Conservation (phyloP, 805 yeast genomes). For the Ogataea methanolica region DNA sequence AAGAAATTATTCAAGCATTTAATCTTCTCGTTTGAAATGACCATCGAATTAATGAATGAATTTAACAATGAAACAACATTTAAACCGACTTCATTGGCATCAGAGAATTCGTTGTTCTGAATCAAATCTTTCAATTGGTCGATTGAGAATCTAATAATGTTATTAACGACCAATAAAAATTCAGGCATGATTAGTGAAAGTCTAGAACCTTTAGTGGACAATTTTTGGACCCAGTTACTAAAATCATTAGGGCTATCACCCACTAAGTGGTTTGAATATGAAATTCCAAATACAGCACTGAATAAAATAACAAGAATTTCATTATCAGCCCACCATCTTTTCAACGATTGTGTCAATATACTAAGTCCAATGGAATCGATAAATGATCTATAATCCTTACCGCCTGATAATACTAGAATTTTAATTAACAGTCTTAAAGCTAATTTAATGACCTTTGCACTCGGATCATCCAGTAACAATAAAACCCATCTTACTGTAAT, state of each 20-base stretch:
- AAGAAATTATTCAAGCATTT: constrained; percentile 5
- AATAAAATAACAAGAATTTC: constrained; percentile 38
- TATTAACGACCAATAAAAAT: constrained; percentile 24
- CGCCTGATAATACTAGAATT: constrained; percentile 42
- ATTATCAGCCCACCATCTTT: constrained; percentile 45
- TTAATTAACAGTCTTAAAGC: constrained; percentile 44
- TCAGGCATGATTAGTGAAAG: constrained; percentile 39
- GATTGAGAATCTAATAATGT: constrained; percentile 11
- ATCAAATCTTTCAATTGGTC: not conserved
- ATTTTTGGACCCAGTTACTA: constrained; percentile 9
- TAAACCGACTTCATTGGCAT: not conserved
- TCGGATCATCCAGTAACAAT: constrained; percentile 41
- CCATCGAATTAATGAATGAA: not conserved
- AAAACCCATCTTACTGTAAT: constrained; percentile 65
- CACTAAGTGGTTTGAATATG: constrained; percentile 17
- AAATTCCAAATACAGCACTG: constrained; percentile 43
- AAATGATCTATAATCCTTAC: constrained; percentile 44
- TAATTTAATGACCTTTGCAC: constrained; percentile 34
- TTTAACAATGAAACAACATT: not conserved
- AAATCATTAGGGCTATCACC: constrained; percentile 5
- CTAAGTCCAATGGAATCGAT: constrained; percentile 48
- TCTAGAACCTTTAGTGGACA: constrained; percentile 12
- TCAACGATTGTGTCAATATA: constrained; percentile 40
- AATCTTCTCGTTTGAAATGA: constrained; percentile 2
- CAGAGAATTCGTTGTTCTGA: not conserved